Evolutionary conservation across 306 rosid species (phyloP), one percentile per base, ranked within the genome.

Genomic region (Fagus crenata): DNA sequence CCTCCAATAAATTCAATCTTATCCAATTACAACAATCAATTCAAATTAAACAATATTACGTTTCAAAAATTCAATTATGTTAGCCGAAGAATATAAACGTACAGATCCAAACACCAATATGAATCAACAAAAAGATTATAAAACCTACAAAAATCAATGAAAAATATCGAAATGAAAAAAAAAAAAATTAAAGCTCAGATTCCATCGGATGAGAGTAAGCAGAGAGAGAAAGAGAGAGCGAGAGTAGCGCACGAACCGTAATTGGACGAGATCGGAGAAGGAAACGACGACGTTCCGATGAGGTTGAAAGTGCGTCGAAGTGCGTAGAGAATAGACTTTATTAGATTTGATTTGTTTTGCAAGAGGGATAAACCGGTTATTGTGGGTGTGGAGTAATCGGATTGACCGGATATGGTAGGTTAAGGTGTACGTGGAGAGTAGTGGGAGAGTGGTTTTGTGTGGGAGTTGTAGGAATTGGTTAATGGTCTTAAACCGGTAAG

Each of bases 371-470:
- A 76, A 53, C 67, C 90, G 84, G 88, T 75, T 18, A 49, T 39
- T 53, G 33, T 37, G 74, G 43, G 54, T 33, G 6, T 0, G 22
- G 53, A 49, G 1, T 2, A 7, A 55, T n/a, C 49, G 11, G 53
- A 1, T 9, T 35, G 73, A 87, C 96, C 87, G 92, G 92, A 49
- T 81, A 69, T 84, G 74, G 77, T 72, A 7, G 89, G 93, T 90
- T 3, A 61, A 18, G 41, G 41, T 33, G 35, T 15, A 13, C 42
- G 68, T 61, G 28, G 89, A 18, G 71, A 13, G n/a, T 43, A 35
- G 73, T 15, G 53, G 74, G 49, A 71, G 74, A 67, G 86, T 31
- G 12, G 33, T 12, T 8, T 49, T 36, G 72, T 14, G 49, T 71
- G 43, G 74, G 75, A 69, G 85, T 28, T 6, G 36, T 17, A 61